A percentile compares a stretch with the other conserved stretches of the same genome.
These are phyloP conservation scores for Aspergillus diversus DNA, from an alignment of 495 filamentous ascomycete genomes.

Conservation along the genomic window DNA sequence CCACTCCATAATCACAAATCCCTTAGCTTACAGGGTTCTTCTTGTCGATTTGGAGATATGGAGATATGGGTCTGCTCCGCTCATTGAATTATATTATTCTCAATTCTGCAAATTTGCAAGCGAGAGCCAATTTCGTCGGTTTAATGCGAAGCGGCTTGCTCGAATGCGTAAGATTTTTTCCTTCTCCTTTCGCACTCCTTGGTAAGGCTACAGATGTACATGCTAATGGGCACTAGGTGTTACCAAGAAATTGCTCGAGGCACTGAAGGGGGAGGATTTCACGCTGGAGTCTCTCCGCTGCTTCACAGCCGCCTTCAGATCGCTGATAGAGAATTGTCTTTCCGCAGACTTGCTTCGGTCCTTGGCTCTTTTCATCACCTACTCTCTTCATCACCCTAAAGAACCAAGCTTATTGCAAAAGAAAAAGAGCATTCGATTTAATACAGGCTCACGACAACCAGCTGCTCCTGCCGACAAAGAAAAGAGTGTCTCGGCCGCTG, in stretches of 20 bases:
- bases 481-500: conserved; percentile 40
- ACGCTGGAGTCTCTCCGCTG: conserved; percentile 67
- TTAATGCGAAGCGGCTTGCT: conserved; percentile 82
- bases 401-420: conserved; percentile 45
- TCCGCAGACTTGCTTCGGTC: conserved; percentile 82
- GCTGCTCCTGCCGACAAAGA: conserved; percentile 29
- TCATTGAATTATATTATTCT: conserved; percentile 86
- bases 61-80: conserved; percentile 71
- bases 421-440: conserved; percentile 55
- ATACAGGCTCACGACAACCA: conserved; percentile 33
- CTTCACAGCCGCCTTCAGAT: conserved; percentile 76
- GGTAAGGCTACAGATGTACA: not conserved
- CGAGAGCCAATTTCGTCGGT: conserved; percentile 85
- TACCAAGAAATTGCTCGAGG: conserved; percentile 86
- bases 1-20: conserved; percentile 92
- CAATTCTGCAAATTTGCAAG: conserved; percentile 86
- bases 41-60: conserved; percentile 92
- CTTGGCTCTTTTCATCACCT: conserved; percentile 91
- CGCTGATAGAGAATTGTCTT: conserved; percentile 75
- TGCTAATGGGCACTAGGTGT: conserved; percentile 63
- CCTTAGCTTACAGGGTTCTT: conserved; percentile 87
- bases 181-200: not conserved
- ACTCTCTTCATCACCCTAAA: conserved; percentile 75
- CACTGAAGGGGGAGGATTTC: conserved; percentile 82
- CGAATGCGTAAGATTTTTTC: conserved; percentile 77